These are phyloP conservation scores for Coelastrella sp. DNA, from an alignment of 139 green algal species.

Conservation along the genomic window DNA sequence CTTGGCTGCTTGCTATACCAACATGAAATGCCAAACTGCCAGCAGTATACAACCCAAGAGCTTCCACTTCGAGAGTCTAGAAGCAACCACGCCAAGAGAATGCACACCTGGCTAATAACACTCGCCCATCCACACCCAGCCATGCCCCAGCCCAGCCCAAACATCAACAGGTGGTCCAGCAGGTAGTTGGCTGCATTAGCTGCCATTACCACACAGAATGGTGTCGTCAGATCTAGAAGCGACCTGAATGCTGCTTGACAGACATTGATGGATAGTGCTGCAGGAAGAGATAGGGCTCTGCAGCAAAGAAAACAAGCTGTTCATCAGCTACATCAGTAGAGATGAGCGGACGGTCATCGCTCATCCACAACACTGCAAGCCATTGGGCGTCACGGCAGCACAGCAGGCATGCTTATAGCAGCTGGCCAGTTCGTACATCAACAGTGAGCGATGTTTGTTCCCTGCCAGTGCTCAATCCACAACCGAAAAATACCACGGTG, in stretches of 20 bases:
- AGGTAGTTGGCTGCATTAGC: constrained; percentile 63
- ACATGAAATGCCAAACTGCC: neutral
- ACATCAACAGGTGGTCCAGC: constrained; percentile 75
- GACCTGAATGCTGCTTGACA: constrained; percentile 53
- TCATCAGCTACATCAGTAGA: neutral
- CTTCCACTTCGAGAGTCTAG: neutral
- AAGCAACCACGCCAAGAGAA: neutral
- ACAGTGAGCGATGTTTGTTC: too few species aligned
- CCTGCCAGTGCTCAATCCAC: too few species aligned
- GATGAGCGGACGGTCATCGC: too few species aligned
- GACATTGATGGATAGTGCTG: constrained; percentile 49
- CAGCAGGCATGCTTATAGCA: too few species aligned
- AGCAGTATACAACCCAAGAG: neutral
- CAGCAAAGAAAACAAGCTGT: neutral
- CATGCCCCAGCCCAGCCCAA: constrained; percentile 62
- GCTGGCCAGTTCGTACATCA: too few species aligned
- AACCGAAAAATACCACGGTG: too few species aligned
- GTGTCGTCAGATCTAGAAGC: constrained; percentile 65
- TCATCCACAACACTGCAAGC: too few species aligned
- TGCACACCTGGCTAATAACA: constrained; percentile 53
- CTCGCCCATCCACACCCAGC: constrained; percentile 77
- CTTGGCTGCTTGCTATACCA: too few species aligned
- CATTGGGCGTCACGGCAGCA: too few species aligned
- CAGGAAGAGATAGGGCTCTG: constrained; percentile 48
- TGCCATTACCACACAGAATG: constrained; percentile 65